Evolutionary conservation across 495 filamentous ascomycete species (phyloP), one percentile per base, ranked within the genome.

Genomic region (Penicillium lagena): DNA sequence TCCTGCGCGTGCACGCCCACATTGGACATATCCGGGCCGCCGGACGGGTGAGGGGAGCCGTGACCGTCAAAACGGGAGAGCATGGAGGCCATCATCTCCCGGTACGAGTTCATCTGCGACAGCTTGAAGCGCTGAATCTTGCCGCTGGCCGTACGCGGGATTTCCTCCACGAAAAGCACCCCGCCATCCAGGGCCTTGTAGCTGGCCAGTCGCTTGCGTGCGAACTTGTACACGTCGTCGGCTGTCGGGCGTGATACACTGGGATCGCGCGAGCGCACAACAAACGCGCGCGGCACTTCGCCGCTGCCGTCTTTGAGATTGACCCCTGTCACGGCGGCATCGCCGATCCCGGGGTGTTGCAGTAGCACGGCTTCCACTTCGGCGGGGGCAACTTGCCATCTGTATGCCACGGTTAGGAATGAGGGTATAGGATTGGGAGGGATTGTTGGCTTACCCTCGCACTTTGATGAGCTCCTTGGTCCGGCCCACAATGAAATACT

Each of bases 301-400:
- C 79, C 79, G 45, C 74, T 77, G 7, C 75, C 73, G 33, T 70
- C 58, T 13, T 55, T 60, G 9, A 55, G 47, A 7, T 71, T 75
- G 22, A 90, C 77, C 0, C 89, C 89, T 7, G 90, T 81, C 9
- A 96, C 87, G 0, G 85, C 90, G 1, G 77, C 87, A 59, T 96
- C 87, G 27, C 66, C 57, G 34, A 95, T 76, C 0, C 74, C 70
- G 3, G 79, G 79, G 45, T 86, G 82, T 14, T 81, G 77, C 3
- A 95, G 70, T 5, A 96, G 73, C 1, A 90, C 61, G 0, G 76
- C 80, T 58, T 96, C 90, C 1, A 96, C 65, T 67, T 96, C 90
- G 0, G 90, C 87, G 0, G 90, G 90, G 2, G 89, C 85, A 4
- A 96, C 87, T 66, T 95, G 90, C 54, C 67, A 71, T 45, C 67